Evolutionary conservation across 768 basidiomycete genomes (phyloP).

Genomic region (Pisolithus orientalis): DNA sequence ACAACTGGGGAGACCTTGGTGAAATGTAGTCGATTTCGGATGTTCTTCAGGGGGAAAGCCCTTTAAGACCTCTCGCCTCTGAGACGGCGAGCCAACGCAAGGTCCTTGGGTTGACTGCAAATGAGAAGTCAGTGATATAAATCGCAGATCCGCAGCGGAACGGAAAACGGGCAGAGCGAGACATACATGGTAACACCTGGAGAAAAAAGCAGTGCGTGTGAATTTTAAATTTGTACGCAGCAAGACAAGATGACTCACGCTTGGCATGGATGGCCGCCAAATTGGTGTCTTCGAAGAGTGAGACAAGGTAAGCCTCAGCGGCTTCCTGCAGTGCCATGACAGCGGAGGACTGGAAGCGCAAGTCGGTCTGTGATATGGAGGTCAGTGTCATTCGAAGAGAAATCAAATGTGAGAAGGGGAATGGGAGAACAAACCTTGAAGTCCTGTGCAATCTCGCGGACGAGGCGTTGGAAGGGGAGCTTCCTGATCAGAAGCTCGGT

Average conservation of each 20-base stretch:
- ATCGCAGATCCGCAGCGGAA: constrained; percentile 8
- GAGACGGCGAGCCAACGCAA: constrained; percentile 80
- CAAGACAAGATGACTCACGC: constrained; percentile 34
- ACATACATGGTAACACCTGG: constrained; percentile 54
- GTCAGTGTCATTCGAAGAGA: background rate
- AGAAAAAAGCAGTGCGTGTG: constrained; percentile 8
- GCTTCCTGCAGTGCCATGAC: constrained; percentile 94
- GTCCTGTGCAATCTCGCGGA: constrained; percentile 95
- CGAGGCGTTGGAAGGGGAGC: constrained; percentile 98
- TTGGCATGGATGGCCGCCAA: constrained; percentile 90
- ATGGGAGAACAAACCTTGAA: constrained; percentile 62
- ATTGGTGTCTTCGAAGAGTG: constrained; percentile 84
- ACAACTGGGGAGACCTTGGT: background rate
- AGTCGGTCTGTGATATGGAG: constrained; percentile 53
- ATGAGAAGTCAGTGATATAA: background rate
- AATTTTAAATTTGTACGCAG: constrained; percentile 1
- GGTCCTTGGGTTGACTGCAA: constrained; percentile 78
- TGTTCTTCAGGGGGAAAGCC: background rate
- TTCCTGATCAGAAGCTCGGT: constrained; percentile 99
- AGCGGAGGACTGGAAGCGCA: constrained; percentile 94
- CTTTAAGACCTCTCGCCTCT: constrained; percentile 76
- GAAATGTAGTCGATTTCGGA: background rate
- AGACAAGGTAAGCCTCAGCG: constrained; percentile 84
- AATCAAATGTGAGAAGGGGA: background rate
- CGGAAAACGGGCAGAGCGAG: background rate